phyloP scores from a whole-genome alignment of 202 grass and related monocot genomes.

The Zoysia matrella region DNA sequence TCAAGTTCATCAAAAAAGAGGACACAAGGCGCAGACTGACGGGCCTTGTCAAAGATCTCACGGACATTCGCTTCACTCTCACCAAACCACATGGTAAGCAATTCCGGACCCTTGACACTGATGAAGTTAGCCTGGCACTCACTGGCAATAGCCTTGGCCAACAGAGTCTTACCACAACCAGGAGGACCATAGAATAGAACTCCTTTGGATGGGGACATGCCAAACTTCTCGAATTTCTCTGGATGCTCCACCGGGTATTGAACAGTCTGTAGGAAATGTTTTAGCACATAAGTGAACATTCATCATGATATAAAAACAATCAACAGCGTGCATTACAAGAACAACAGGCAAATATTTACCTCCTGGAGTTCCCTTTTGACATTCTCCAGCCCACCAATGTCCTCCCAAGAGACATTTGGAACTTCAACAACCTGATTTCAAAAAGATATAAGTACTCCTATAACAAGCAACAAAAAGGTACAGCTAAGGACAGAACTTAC shows the following conservation, averaged over 20 bases:
- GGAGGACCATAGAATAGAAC: constrained; percentile 96
- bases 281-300: background rate
- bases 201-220: constrained; percentile 58
- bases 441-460: constrained; percentile 27
- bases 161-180: constrained; percentile 88
- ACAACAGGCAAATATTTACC: constrained; percentile 40
- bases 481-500: constrained; percentile 51
- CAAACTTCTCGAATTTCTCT: too few species aligned
- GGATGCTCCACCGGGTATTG: too few species aligned
- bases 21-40: constrained; percentile 75
- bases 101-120: constrained; percentile 75
- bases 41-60: constrained; percentile 71
- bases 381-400: constrained; percentile 91
- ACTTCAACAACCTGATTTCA: constrained; percentile 85
- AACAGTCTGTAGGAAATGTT: constrained; percentile 72
- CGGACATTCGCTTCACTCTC: constrained; percentile 53
- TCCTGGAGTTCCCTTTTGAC: constrained; percentile 94
- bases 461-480: background rate
- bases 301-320: background rate
- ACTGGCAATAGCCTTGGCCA: constrained; percentile 95
- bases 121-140: constrained; percentile 96
- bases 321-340: background rate
- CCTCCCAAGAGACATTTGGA: constrained; percentile 90
- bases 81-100: constrained; percentile 87
- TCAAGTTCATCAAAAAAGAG: constrained; percentile 80